Evolutionary conservation across 768 basidiomycete genomes (phyloP), one percentile per base, ranked within the genome.

Genomic region (Leccinum fibrillosum): DNA sequence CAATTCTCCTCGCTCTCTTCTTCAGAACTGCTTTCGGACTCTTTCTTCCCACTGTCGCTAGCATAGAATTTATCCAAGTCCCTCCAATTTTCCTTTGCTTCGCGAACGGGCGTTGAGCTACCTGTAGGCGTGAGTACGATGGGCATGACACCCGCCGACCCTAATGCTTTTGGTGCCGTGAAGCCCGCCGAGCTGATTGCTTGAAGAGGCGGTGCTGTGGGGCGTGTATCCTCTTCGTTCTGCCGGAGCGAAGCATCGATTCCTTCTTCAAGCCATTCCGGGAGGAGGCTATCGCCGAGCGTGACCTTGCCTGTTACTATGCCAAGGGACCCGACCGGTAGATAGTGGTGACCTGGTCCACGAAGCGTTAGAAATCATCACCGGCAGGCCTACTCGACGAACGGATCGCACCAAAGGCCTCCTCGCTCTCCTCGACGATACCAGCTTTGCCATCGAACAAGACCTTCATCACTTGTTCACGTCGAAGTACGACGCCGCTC

Each of bases 181-280:
- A 66, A 62, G 62, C 66, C 66, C 34, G 67, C 49, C 69, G 82
- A 62, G n/a, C 77, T 78, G 47, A 82, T 73, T 2, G 80, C 78
- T 34, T 74, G 73, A 19, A 71, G 67, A 8, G 66, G 68, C 21
- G 74, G 69, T 32, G 72, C 68, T 23, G 45, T 30, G 2, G 63
- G 66, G n/a, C 66, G 66, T 1, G 63, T 62, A 56, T 88, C 88
- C 10, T 88, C 86, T 49, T 80, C 82, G 19, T 75, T 77, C 59
- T 93, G 88, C 57, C 95, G 82, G 56, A 98, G 73, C 0, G 82
- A 78, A 1, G 90, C 75, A 62, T 94, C 91, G 4, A 91, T 91
- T 0, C 93, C 94, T 55, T 83, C 79, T 70, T 95, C 92, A 5
- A 90, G 78, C 95, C 95, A 97, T 64, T 92, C 92, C 0, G 92